A percentile compares a stretch with the other conserved stretches of the same genome.
Conservation (phyloP, 352 stramenopile genomes). For the Phytophthora europaea region DNA sequence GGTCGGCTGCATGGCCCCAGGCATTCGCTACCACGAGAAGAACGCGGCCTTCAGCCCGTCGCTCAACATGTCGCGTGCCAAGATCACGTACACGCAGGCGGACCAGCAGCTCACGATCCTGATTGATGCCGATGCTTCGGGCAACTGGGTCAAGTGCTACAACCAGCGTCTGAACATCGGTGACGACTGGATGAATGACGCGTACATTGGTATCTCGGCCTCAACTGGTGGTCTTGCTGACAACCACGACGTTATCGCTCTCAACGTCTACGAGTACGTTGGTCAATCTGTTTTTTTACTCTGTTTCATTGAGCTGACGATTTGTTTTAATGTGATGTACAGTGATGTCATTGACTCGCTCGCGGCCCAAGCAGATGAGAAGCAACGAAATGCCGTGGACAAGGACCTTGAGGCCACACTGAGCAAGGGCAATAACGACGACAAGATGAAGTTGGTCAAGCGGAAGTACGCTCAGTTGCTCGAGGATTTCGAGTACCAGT, state of each 20-base stretch:
- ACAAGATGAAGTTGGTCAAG: slow-evolving; percentile 76
- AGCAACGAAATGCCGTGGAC: slow-evolving; percentile 66
- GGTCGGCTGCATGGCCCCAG: slow-evolving; percentile 77
- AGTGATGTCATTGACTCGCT: slow-evolving; percentile 77
- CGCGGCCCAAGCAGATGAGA: slow-evolving; percentile 58
- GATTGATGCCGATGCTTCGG: slow-evolving; percentile 79
- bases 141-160: slow-evolving; percentile 81
- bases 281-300: not conserved
- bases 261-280: slow-evolving; percentile 86
- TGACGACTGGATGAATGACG: slow-evolving; percentile 69
- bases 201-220: slow-evolving; percentile 79
- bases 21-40: slow-evolving; percentile 86
- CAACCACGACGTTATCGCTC: slow-evolving; percentile 83
- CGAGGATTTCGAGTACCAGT: slow-evolving; percentile 89
- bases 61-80: slow-evolving; percentile 84
- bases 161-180: slow-evolving; percentile 56
- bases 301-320: slow-evolving; percentile 9
- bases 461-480: slow-evolving; percentile 84
- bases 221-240: slow-evolving; percentile 86
- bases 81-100: slow-evolving; percentile 73
- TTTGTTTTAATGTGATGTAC: slow-evolving; percentile 9
- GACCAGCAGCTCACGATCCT: slow-evolving; percentile 76
- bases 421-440: slow-evolving; percentile 62
- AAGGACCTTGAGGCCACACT: slow-evolving; percentile 61
- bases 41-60: slow-evolving; percentile 83